Conservation (phyloP, 371 early-diverging fungal species). For the Mucor plumbeus region DNA sequence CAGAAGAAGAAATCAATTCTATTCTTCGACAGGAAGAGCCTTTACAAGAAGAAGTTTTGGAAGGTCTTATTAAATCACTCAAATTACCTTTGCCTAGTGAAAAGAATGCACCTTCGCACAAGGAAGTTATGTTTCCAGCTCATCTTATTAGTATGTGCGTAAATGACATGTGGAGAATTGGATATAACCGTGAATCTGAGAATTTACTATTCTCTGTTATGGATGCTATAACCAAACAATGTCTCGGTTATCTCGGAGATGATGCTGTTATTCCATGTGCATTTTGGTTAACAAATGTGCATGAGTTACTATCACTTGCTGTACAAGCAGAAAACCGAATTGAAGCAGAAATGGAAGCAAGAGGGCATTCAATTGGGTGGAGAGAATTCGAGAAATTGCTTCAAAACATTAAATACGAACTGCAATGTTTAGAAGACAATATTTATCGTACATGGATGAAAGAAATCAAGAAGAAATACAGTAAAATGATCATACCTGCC, state of each 20-base stretch:
- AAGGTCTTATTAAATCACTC: conserved; percentile 85
- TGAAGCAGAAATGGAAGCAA: conserved; percentile 38
- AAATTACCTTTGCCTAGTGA: conserved; percentile 88
- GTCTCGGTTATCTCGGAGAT: conserved; percentile 61
- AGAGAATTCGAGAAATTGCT: conserved; percentile 60
- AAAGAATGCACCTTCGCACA: conserved; percentile 77
- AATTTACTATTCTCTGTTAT: conserved; percentile 83
- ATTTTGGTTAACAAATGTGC: conserved; percentile 95
- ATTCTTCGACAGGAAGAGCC: conserved; percentile 74
- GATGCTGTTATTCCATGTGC: conserved; percentile 66
- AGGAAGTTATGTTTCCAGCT: conserved; percentile 93
- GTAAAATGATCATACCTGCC: conserved; percentile 91
- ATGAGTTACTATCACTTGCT: conserved; percentile 80
- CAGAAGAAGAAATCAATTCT: conserved; percentile 52
- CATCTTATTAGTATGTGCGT: conserved; percentile 86
- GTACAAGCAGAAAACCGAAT: conserved; percentile 43
- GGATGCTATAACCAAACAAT: conserved; percentile 81
- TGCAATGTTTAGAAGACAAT: conserved; percentile 70
- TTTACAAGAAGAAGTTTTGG: conserved; percentile 86
- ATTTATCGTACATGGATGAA: conserved; percentile 85
- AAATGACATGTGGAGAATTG: conserved; percentile 84
- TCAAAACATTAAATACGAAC: conserved; percentile 64
- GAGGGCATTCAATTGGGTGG: conserved; percentile 37
- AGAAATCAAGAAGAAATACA: conserved; percentile 88
- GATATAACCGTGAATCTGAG: conserved; percentile 80